Conservation (phyloP, 768 basidiomycete genomes). For the Nevesoporus exiguus region DNA sequence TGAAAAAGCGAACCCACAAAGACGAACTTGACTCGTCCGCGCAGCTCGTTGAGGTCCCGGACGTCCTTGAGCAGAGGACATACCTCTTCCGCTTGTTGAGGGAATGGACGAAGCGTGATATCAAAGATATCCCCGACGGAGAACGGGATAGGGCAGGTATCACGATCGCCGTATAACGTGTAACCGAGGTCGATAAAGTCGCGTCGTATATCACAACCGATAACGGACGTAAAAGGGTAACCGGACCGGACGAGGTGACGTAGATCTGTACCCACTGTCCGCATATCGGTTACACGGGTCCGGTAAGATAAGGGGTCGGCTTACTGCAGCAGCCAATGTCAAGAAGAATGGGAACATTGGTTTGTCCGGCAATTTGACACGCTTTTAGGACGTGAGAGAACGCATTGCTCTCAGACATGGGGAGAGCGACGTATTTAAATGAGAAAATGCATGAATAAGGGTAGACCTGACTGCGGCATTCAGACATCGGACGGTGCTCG, state of each 20-base stretch:
- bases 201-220: not conserved
- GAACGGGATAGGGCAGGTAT: not conserved
- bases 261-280: not conserved
- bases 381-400: not conserved
- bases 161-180: not conserved
- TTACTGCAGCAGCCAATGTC: slow-evolving; percentile 9
- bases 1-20: not conserved
- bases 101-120: not conserved
- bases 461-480: not conserved
- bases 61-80: not conserved
- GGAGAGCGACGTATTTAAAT: not conserved
- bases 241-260: not conserved
- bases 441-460: not conserved
- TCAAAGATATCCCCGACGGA: not conserved
- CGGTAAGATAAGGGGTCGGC: not conserved
- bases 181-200: not conserved
- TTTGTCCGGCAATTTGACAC: not conserved
- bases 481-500: not conserved
- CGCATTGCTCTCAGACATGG: not conserved
- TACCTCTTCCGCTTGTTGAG: not conserved
- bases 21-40: not conserved
- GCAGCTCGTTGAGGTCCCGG: not conserved
- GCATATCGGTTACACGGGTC: not conserved
- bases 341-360: not conserved
- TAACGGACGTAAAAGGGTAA: not conserved